Evolutionary conservation across 2,329 filamentous ascomycete species (phyloP).

Genomic region (Alternaria gaisen): DNA sequence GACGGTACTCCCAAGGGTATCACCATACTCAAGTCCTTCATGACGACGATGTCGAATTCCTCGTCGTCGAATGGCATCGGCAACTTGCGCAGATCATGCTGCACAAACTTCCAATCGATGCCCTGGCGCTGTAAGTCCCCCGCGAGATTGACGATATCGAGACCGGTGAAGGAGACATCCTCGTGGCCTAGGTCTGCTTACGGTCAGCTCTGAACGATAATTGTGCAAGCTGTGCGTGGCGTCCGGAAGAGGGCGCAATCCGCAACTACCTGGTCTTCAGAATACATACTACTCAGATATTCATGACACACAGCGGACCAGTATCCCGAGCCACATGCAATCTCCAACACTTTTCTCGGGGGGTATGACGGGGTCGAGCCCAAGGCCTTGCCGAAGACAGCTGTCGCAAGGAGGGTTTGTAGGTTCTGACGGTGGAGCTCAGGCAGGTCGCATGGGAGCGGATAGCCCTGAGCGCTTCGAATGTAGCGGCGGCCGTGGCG

Average conservation of each 20-base stretch:
- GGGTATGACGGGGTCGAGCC: constrained; percentile 71
- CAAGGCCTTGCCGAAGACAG: constrained; percentile 81
- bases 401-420: constrained; percentile 80
- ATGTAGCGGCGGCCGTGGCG: constrained; percentile 86
- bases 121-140: constrained; percentile 72
- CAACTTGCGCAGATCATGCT: constrained; percentile 79
- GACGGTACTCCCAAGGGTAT: constrained; percentile 66
- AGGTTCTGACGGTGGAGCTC: constrained; percentile 90
- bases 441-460: constrained; percentile 85
- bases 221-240: not conserved
- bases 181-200: constrained; percentile 64
- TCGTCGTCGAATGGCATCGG: constrained; percentile 81
- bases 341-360: constrained; percentile 77
- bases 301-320: constrained; percentile 91
- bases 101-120: constrained; percentile 87
- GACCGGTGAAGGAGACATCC: constrained; percentile 78
- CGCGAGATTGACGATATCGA: constrained; percentile 81
- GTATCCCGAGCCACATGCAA: constrained; percentile 87
- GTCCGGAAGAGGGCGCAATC: not conserved
- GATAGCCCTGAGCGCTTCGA: constrained; percentile 76
- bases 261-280: not conserved
- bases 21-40: constrained; percentile 82
- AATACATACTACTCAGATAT: constrained; percentile 67
- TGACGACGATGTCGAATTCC: constrained; percentile 87
- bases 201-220: constrained; percentile 5